These are phyloP conservation scores for Metschnikowia henanensis DNA, from an alignment of 805 yeast genomes.

Conservation along the genomic window DNA sequence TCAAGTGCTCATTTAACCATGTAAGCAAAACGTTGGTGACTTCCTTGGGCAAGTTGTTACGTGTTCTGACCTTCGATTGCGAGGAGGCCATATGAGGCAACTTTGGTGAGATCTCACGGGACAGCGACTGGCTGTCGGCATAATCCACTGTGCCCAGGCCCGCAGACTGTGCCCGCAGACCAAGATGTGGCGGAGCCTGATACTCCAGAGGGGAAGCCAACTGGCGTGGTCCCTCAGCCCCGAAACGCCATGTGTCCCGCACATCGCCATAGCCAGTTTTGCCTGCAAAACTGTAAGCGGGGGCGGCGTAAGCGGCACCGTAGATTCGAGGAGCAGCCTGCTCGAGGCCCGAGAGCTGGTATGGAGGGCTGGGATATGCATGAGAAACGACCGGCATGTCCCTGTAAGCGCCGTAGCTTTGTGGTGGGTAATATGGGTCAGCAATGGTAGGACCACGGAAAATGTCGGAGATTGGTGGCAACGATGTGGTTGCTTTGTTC, in stretches of 20 bases:
- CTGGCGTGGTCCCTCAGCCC: neutral
- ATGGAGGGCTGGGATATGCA: conserved; percentile 1
- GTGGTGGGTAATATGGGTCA: conserved; percentile 7
- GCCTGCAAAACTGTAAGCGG: conserved; percentile 9
- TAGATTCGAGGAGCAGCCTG: conserved; percentile 16
- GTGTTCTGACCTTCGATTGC: conserved; percentile 28
- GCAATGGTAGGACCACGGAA: conserved; percentile 16
- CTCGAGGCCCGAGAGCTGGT: conserved; percentile 9
- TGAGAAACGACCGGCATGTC: conserved; percentile 5
- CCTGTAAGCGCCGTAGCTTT: conserved; percentile 6
- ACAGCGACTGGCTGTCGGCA: conserved; percentile 3
- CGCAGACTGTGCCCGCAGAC: neutral
- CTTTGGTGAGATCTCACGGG: conserved; percentile 8
- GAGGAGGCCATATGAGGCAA: conserved; percentile 9
- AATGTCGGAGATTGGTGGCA: conserved; percentile 46
- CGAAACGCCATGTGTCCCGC: conserved; percentile 2
- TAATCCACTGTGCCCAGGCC: neutral
- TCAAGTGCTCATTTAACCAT: conserved; percentile 74
- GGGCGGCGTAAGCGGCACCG: conserved; percentile 1
- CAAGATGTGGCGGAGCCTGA: neutral
- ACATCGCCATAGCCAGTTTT: conserved; percentile 6
- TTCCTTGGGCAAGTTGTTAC: conserved; percentile 78
- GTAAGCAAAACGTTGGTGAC: conserved; percentile 68
- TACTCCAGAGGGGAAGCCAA: neutral
- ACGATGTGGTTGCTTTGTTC: conserved; percentile 28